These are phyloP conservation scores for Lathyrus oleraceus DNA, from an alignment of 306 rosid species.

Conservation along the genomic window DNA sequence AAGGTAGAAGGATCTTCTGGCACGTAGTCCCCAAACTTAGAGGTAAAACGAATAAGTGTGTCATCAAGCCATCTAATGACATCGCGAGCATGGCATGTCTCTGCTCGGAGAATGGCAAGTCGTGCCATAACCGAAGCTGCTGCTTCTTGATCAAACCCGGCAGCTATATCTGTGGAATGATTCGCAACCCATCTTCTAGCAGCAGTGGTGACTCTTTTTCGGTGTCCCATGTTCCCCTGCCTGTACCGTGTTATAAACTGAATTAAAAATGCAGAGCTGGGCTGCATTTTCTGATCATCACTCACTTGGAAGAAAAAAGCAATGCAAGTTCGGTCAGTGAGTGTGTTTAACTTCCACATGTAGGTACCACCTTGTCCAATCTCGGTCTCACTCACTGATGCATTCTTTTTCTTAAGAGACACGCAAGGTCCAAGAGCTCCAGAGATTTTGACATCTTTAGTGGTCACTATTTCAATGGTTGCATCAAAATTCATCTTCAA, in stretches of 20 bases:
- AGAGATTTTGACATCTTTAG: slow-evolving; percentile 76
- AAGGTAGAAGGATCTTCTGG: slow-evolving; percentile 86
- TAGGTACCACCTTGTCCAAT: slow-evolving; percentile 82
- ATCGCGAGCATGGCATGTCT: slow-evolving; percentile 73
- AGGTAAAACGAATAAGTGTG: slow-evolving; percentile 57
- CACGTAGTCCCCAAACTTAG: slow-evolving; percentile 86
- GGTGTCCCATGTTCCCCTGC: slow-evolving; percentile 60
- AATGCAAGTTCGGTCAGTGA: slow-evolving; percentile 75
- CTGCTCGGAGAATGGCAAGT: slow-evolving; percentile 82
- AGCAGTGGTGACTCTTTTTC: slow-evolving; percentile 85
- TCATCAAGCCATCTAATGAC: slow-evolving; percentile 93
- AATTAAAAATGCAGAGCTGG: slow-evolving; percentile 77
- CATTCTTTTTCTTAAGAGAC: slow-evolving; percentile 60
- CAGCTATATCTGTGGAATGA: slow-evolving; percentile 69
- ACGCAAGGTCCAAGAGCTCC: slow-evolving; percentile 96
- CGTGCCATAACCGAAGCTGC: slow-evolving; percentile 89
- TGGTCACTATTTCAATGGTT: slow-evolving; percentile 77
- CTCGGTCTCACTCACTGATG: slow-evolving; percentile 58
- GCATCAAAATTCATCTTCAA: slow-evolving; percentile 79
- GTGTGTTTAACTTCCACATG: slow-evolving; percentile 72
- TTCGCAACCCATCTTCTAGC: slow-evolving; percentile 92
- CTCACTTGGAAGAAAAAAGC: slow-evolving; percentile 83
- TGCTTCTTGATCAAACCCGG: slow-evolving; percentile 93
- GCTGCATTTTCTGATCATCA: slow-evolving; percentile 58
- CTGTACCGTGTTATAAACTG: slow-evolving; percentile 79